Conservation (phyloP, 352 stramenopile genomes). For the Phytopythium cucurbitacearum region DNA sequence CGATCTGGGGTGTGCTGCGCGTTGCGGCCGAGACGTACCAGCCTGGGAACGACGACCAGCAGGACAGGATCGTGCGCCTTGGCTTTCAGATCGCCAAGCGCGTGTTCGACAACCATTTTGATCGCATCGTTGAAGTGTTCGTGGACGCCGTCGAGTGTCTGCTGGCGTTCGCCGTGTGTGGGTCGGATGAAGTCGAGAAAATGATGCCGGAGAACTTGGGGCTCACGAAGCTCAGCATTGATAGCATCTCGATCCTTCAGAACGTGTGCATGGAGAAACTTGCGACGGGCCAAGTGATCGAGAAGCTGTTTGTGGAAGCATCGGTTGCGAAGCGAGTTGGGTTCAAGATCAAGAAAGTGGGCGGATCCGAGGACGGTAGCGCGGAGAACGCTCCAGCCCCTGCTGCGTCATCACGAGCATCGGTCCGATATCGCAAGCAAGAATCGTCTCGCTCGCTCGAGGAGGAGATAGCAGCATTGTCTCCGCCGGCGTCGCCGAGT, state of each 20-base stretch:
- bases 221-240: conserved; percentile 65
- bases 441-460: conserved; percentile 54
- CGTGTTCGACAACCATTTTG: conserved; percentile 73
- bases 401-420: conserved; percentile 17
- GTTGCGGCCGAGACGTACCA: conserved; percentile 84
- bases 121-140: conserved; percentile 75
- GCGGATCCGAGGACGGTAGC: conserved; percentile 14
- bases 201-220: conserved; percentile 42
- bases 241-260: conserved; percentile 60
- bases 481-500: conserved; percentile 23
- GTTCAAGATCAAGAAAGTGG: conserved; percentile 54
- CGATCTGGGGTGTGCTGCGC: conserved; percentile 91
- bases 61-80: conserved; percentile 80
- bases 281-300: conserved; percentile 71
- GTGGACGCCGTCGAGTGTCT: conserved; percentile 78
- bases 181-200: conserved; percentile 57
- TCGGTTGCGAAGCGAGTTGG: conserved; percentile 41
- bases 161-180: conserved; percentile 75
- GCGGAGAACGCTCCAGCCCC: conserved; percentile 1
- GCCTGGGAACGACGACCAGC: conserved; percentile 34
- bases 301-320: conserved; percentile 39
- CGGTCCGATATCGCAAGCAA: conserved; percentile 62
- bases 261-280: conserved; percentile 71
- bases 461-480: conserved; percentile 52
- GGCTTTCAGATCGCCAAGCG: conserved; percentile 86